Evolutionary conservation across 2,329 filamentous ascomycete genomes (phyloP), one percentile per base, ranked within the genome.

Genomic region (Colletotrichum sp.): DNA sequence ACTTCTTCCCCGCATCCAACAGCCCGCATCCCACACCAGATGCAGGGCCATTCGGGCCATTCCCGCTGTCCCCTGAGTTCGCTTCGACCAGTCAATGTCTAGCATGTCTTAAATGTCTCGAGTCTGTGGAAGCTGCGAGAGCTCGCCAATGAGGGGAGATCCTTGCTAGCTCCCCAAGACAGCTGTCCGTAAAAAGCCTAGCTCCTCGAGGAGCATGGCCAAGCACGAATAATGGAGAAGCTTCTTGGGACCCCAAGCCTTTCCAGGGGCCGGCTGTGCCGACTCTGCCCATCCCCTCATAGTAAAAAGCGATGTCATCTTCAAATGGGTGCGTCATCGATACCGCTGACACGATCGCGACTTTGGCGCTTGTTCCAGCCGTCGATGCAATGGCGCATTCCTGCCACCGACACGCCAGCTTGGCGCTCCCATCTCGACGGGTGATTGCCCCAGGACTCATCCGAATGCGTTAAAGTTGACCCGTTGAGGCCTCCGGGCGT

Each of bases 251-350:
- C 21, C 72, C 72, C 68, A 69, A 71, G 67, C 30, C 55, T 72
- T 24, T 52, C 57, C 24, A 60, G 30, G 30, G 26, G 70, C 64
- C 64, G 74, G 64, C 24, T 74, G 70, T 73, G 74, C 70, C 70
- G 70, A 57, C 16, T 64, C 24, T 21, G 30, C 21, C 26, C 43
- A 34, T 52, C 12, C 4, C 4, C 16, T 14, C 55, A 52, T 52
- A 48, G 30, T 26, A 64, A 64, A 64, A 13, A 64, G 16, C 65
- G 59, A 76, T 76, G 28, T 28, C 48, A 32, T 60, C 32, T 30
- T 43, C 21, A 12, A 59, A 60, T 69, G 34, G 32, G 59, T 76
- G 74, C 74, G 74, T 76, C 74, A 76, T 76, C 74, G 74, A 76
- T 60, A 61, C 21, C 30, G 28, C 6, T 52, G 64, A 36, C n/a